Base-by-base conservation (phyloP, 768 basidiomycete genomes). In the Leccinum subtestaceum region DNA sequence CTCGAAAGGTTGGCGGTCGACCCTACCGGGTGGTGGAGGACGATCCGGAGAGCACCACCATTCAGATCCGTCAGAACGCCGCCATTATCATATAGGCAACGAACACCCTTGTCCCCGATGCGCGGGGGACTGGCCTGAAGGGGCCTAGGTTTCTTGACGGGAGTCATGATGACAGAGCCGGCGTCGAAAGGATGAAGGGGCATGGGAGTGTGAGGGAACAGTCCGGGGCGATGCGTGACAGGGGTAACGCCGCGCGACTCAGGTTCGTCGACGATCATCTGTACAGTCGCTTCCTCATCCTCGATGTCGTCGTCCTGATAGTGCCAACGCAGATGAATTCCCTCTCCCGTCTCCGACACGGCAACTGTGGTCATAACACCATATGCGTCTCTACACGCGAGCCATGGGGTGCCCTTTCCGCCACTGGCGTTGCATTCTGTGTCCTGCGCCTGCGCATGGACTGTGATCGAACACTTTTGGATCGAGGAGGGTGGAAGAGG, bases 111-210 rank as follows among this genome's bases (percentile, higher is more conserved):
- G 59, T 69, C 69, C 1, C 73, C 73, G 8, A 73, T 67, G n/a
- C 68, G 70, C 5, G 53, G 38, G 5, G 73, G 72, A 36, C 68
- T 71, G n/a, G 45, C 65, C 31, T 67, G 66, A 34, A 74, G 70
- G 1, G 69, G 71, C 38, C 23, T 65, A 13, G 57, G 49, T 32
- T 59, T 70, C 64, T 74, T 74, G 17, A 70, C 46, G 1, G 73
- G 72, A 0, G 73, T 75, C 12, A 2, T 55, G 53, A 72, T 50
- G 2, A 73, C 73, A 13, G 72, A 73, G 6, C 72, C 72, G 1
- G 74, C 67, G 15, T 74, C 60, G 29, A 65, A 73, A 5, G 68
- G 21, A 15, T 63, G 57, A 15, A 51, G 56, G 2, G 56, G 40
- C 46, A 68, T 48, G 1, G 71, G 72, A 0, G 71, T 70, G 21